Percentiles rank a stretch among this genome's conserved stretches.
Evolutionary conservation across 2,329 filamentous ascomycete genomes (phyloP).

Genomic region (Epichloe uncinata): DNA sequence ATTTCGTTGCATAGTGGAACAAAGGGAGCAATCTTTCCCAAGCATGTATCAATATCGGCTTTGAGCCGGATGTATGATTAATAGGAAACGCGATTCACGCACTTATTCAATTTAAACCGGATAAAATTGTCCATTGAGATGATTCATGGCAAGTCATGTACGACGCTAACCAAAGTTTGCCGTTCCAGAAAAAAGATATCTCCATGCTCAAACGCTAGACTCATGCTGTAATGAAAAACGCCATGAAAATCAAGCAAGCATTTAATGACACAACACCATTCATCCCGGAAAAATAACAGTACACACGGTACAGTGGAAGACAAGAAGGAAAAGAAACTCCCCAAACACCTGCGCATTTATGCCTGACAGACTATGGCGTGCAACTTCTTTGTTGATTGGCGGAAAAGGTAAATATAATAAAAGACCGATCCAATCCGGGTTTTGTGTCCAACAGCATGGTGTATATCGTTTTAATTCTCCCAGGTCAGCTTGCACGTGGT

Average conservation of each 20-base stretch:
- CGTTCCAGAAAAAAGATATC: neutral
- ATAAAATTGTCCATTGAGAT: neutral
- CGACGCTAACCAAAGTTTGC: slow-evolving; percentile 1
- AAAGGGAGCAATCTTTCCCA: neutral
- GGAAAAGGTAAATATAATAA: neutral
- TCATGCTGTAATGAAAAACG: slow-evolving; percentile 9
- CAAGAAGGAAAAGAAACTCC: slow-evolving; percentile 9
- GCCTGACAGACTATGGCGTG: neutral
- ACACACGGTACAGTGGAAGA: slow-evolving; percentile 12
- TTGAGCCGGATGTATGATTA: slow-evolving; percentile 6
- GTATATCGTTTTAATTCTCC: neutral
- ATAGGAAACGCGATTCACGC: neutral
- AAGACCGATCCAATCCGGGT: neutral
- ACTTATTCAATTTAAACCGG: neutral
- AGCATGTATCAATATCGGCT: slow-evolving; percentile 1
- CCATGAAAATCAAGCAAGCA: neutral
- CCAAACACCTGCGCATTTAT: neutral
- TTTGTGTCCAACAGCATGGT: neutral
- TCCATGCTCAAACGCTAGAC: neutral
- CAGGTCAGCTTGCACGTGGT: neutral
- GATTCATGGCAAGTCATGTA: slow-evolving; percentile 7
- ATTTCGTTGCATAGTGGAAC: neutral
- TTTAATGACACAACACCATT: neutral
- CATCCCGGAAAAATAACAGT: slow-evolving; percentile 1
- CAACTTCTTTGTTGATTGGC: neutral